Evolutionary conservation across 257 asterid species (phyloP).

Genomic region (Verbena officinalis): DNA sequence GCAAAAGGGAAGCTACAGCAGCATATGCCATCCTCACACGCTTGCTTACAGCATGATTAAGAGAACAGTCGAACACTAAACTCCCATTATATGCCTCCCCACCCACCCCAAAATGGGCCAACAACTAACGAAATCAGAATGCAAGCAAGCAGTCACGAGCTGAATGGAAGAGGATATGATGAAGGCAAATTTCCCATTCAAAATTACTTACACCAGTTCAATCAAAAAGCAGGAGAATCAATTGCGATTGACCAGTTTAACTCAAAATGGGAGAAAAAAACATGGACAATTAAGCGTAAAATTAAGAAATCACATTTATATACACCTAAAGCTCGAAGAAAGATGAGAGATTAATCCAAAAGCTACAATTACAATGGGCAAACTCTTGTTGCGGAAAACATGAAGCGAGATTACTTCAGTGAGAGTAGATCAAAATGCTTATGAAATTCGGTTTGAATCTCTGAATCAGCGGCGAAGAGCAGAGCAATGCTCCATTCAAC

Average conservation of each 20-base stretch:
- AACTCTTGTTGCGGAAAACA: background rate
- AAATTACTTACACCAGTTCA: background rate
- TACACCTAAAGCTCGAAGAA: background rate
- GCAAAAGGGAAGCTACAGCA: conserved; percentile 31
- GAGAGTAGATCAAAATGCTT: background rate
- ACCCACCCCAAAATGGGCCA: background rate
- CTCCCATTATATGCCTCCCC: background rate
- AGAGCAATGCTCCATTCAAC: background rate
- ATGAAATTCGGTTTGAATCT: background rate
- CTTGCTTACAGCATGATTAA: background rate
- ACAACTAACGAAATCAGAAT: background rate
- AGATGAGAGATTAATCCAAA: background rate
- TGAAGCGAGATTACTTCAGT: background rate
- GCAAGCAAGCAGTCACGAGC: too few species aligned
- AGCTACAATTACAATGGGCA: conserved; percentile 8
- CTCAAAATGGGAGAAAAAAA: background rate
- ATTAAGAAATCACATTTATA: background rate
- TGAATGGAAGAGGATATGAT: too few species aligned
- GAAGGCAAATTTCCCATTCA: too few species aligned
- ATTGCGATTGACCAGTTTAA: background rate
- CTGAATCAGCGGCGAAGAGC: background rate
- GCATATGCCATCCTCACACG: conserved; percentile 36
- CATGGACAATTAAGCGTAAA: background rate
- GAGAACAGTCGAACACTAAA: background rate
- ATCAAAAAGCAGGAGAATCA: background rate